Conservation (phyloP, 1,284 basidiomycete genomes). For the Sanghuangporus sanghuang region DNA sequence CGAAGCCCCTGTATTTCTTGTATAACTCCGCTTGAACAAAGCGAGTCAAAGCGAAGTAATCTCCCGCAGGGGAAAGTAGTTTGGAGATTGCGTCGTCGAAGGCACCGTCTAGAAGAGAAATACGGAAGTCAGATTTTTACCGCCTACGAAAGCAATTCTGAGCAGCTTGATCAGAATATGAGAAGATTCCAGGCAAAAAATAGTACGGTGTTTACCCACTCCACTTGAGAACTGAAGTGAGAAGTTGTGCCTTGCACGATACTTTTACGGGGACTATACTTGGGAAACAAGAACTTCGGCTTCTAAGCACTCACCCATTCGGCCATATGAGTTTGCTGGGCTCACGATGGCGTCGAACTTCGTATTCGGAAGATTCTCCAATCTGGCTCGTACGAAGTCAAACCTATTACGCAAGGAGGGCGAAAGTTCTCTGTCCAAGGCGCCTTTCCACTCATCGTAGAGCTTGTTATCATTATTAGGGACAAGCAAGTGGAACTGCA, state of each 20-base stretch:
- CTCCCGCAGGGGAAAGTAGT: conserved; percentile 18
- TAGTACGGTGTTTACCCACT: not conserved
- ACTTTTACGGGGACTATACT: not conserved
- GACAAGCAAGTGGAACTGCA: not conserved
- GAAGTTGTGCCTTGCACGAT: conserved; percentile 1
- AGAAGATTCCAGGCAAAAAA: not conserved
- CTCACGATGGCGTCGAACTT: conserved; percentile 25
- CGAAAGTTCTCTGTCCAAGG: conserved; percentile 1
- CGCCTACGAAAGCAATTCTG: not conserved
- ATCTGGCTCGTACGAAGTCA: not conserved
- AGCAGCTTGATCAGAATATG: not conserved
- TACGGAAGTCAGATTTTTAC: not conserved
- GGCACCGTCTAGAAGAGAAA: not conserved
- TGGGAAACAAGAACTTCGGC: not conserved
- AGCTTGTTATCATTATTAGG: not conserved
- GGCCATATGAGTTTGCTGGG: conserved; percentile 24
- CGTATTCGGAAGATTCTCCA: not conserved
- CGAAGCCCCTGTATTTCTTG: conserved; percentile 21
- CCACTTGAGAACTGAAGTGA: not conserved
- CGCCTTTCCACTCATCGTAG: not conserved
- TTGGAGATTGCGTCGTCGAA: conserved; percentile 23
- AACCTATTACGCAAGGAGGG: not conserved
- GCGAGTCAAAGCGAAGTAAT: conserved; percentile 23
- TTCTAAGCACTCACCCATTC: conserved; percentile 23
- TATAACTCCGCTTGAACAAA: conserved; percentile 22